phyloP scores from a whole-genome alignment of 257 asterid species.

The Plantago ovata region DNA sequence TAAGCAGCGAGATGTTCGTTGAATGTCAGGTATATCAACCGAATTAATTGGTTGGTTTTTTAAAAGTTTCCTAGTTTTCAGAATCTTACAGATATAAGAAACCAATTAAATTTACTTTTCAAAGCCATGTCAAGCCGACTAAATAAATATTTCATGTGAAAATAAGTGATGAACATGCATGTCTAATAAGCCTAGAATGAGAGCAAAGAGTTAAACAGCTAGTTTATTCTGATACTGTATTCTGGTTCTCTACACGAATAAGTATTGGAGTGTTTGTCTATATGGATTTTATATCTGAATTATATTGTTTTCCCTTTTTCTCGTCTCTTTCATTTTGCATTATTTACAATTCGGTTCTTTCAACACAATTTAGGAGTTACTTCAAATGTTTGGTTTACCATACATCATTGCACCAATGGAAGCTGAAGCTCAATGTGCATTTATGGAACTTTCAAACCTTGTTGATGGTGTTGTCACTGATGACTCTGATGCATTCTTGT shows the following conservation, averaged over 20 bases:
- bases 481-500: conserved; percentile 89
- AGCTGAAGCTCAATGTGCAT: conserved; percentile 99
- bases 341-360: conserved; percentile 8
- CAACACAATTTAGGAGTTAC: conserved; percentile 69
- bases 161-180: no score
- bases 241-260: no score
- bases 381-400: conserved; percentile 97
- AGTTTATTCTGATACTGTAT: no score
- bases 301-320: not conserved
- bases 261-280: no score
- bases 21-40: conserved; percentile 75
- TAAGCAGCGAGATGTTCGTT: conserved; percentile 83
- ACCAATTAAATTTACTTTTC: not conserved
- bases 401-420: conserved; percentile 97
- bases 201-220: no score
- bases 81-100: not conserved
- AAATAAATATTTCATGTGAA: no score
- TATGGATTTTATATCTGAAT: not conserved
- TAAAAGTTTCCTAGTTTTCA: not conserved
- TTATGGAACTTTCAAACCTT: conserved; percentile 75
- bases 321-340: conserved; percentile 2
- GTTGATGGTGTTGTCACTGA: conserved; percentile 98
- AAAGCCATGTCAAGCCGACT: no score
- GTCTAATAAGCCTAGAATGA: no score
- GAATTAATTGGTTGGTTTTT: not conserved